phyloP scores from a whole-genome alignment of 2,329 filamentous ascomycete species.

The Venturia aucupariae region DNA sequence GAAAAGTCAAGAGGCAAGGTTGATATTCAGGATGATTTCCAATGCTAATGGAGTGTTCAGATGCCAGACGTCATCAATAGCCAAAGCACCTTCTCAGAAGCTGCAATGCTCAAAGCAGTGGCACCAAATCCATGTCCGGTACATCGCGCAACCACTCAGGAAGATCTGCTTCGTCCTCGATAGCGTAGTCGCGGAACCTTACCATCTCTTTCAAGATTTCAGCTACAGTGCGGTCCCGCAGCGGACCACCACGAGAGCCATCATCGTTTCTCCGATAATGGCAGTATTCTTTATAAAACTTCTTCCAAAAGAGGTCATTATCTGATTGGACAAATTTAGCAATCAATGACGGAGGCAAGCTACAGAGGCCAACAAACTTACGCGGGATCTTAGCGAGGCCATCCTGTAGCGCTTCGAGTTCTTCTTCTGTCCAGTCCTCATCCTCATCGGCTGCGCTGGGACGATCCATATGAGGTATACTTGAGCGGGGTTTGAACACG shows the following conservation, averaged over 20 bases:
- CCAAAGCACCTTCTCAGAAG: background rate
- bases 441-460: background rate
- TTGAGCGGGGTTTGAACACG: background rate
- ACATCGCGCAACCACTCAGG: background rate
- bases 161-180: background rate
- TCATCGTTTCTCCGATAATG: background rate
- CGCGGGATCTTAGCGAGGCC: background rate
- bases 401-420: background rate
- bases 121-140: constrained; percentile 4
- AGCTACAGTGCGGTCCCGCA: background rate
- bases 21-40: background rate
- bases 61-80: background rate
- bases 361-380: background rate
- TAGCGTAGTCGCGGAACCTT: background rate
- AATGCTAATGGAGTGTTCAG: background rate
- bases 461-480: background rate
- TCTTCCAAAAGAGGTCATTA: background rate
- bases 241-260: background rate
- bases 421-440: constrained; percentile 4
- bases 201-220: constrained; percentile 1
- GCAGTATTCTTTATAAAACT: background rate
- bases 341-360: background rate
- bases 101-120: background rate
- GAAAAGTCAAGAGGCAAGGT: background rate
- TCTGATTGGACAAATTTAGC: background rate